Percentiles rank a stretch among this genome's conserved stretches.
Evolutionary conservation across 306 rosid species (phyloP).

Genomic region (Amphicarpaea edgeworthii): DNA sequence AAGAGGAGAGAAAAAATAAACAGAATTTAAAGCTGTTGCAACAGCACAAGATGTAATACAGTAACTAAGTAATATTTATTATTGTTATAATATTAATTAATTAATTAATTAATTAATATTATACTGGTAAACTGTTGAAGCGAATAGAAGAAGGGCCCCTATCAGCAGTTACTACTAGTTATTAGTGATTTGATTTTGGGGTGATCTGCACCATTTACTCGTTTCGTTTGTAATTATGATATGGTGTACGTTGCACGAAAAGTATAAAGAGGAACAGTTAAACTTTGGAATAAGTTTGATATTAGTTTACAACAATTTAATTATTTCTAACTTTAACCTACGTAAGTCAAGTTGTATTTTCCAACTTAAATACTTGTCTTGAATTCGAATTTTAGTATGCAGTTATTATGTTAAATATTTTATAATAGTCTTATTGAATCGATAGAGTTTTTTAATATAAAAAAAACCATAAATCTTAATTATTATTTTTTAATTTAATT

Average conservation of each 20-base stretch:
- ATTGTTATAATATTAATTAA: not conserved
- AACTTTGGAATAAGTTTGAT: constrained; percentile 18
- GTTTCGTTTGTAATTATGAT: constrained; percentile 3
- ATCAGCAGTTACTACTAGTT: not conserved
- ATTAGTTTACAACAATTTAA: not conserved
- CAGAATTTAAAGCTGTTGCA: constrained; percentile 44
- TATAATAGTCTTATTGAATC: no score
- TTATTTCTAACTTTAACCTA: not conserved
- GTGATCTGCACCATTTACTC: not conserved
- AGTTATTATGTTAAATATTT: no score
- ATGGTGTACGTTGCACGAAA: constrained; percentile 13
- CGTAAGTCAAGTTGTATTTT: no score
- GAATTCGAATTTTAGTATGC: no score
- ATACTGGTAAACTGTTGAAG: constrained; percentile 1
- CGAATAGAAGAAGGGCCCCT: not conserved
- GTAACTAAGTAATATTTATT: not conserved
- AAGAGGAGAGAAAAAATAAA: not conserved
- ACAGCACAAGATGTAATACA: not conserved
- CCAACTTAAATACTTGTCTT: no score
- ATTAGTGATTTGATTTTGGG: constrained; percentile 26
- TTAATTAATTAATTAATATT: no score
- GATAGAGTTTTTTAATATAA: no score
- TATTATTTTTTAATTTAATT: no score
- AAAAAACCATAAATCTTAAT: no score
- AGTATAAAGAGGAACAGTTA: constrained; percentile 8